Percentiles rank a stretch among this genome's conserved stretches.
phyloP scores from a whole-genome alignment of 768 basidiomycete species.

The Boletus speciosus region DNA sequence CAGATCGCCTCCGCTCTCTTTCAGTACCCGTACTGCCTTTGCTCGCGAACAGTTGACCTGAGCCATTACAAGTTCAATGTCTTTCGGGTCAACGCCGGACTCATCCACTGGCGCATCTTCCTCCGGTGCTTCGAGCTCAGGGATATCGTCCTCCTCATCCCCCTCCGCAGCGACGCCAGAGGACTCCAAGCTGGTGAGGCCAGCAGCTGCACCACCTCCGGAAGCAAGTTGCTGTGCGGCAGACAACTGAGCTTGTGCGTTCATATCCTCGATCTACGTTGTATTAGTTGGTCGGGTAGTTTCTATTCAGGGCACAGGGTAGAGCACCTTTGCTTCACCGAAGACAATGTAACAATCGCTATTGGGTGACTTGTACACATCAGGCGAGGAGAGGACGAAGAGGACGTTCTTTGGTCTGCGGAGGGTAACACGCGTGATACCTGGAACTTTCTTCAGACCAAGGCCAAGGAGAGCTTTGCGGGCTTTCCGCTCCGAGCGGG shows the following conservation, averaged over 20 bases:
- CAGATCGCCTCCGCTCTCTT: constrained; percentile 89
- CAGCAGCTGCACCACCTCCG: constrained; percentile 42
- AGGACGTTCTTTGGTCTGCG: constrained; percentile 95
- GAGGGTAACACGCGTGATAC: constrained; percentile 93
- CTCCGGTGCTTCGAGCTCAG: constrained; percentile 77
- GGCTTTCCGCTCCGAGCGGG: constrained; percentile 91
- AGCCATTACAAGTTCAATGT: constrained; percentile 90
- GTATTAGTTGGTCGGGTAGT: background rate
- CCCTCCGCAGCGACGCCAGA: constrained; percentile 47
- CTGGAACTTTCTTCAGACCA: constrained; percentile 89
- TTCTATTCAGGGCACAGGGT: constrained; percentile 8
- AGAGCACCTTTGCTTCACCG: constrained; percentile 84
- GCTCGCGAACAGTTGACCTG: constrained; percentile 88
- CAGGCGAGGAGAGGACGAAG: constrained; percentile 89
- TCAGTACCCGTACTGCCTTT: constrained; percentile 87
- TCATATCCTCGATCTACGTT: constrained; percentile 80
- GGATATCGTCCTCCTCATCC: constrained; percentile 75
- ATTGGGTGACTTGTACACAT: constrained; percentile 97
- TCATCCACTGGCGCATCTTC: constrained; percentile 83
- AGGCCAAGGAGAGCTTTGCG: constrained; percentile 88
- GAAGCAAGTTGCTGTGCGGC: constrained; percentile 76
- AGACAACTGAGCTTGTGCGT: constrained; percentile 69
- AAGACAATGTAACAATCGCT: constrained; percentile 99
- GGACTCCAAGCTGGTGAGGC: constrained; percentile 46
- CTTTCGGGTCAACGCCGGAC: constrained; percentile 87